Base-by-base conservation (phyloP, 2,329 filamentous ascomycete genomes). In the Ascosphaera aggregata region DNA sequence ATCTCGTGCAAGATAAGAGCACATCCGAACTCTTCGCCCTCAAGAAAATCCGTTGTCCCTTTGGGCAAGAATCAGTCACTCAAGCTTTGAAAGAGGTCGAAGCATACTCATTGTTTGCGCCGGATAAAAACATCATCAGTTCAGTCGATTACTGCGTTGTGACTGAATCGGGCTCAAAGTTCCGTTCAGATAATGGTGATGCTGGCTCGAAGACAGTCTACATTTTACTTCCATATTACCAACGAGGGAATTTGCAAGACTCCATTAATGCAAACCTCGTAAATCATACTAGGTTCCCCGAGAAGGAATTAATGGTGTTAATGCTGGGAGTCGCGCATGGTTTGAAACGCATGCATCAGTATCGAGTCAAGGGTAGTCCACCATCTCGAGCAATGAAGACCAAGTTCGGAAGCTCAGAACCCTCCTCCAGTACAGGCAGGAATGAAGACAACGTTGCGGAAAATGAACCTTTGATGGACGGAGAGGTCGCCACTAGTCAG, bases 41-140 rank as follows among this genome's bases (percentile, higher is more conserved):
- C 44, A 98, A 98, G 61, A 98, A 98, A 69, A 98, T 98, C 58
- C 77, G 86, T 54, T 98, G 89, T 65, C 86, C 89, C 3, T 95
- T 98, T 53, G 89, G 89, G 47, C 79, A 89, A 58, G 89, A 98
- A 65, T 93, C 82, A 18, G 86, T 98, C 42, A 75, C 82, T 47
- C 82, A 81, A 55, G 89, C 89, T 39, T 77, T 95, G 67, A 86
- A 86, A 57, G 89, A 98, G 63, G 89, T 95, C 44, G 86, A 95
- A 57, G 86, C 89, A 38, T 98, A 98, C 64, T 76, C 76, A 46
- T 72, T 94, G 43, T 98, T 98, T 62, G 65, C 73, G 40, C 74
- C 76, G 47, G 72, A 81, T 45, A 72, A 76, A 8, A 82, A 84
- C 58, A 89, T 95, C 57, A 93, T 94, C 54, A 76, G 77, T 50